Percentiles rank a stretch among this genome's conserved stretches.
Evolutionary conservation across 257 asterid species (phyloP).

Genomic region (Salvia splendens): DNA sequence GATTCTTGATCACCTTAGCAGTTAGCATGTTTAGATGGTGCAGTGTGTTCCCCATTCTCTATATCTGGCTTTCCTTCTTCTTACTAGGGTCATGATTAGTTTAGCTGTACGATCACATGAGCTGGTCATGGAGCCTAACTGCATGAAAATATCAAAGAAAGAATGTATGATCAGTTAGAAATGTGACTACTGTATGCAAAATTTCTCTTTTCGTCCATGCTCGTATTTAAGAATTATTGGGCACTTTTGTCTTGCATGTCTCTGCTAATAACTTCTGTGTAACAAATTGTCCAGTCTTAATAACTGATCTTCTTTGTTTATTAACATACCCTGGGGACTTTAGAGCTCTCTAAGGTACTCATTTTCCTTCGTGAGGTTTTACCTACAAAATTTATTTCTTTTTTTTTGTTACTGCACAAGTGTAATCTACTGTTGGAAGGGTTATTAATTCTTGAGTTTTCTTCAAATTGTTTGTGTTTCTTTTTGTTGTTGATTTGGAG

Average conservation of each 20-base stretch:
- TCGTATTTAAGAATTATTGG: neutral
- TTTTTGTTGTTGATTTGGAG: neutral
- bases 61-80: slow-evolving; percentile 8
- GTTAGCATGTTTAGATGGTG: slow-evolving; percentile 1
- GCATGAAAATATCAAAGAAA: neutral
- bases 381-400: neutral
- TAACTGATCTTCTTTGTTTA: too few relatives aligned
- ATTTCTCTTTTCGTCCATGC: neutral
- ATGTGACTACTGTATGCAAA: neutral
- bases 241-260: neutral
- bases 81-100: neutral
- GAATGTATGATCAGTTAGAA: neutral
- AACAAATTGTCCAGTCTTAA: neutral
- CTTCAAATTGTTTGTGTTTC: slow-evolving; percentile 12
- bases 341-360: too few relatives aligned
- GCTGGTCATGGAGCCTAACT: neutral
- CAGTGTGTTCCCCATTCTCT: neutral
- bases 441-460: neutral
- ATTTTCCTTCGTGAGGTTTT: neutral
- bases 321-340: too few relatives aligned
- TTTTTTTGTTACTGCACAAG: neutral
- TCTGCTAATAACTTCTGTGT: neutral
- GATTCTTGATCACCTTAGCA: slow-evolving; percentile 11
- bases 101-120: slow-evolving; percentile 2
- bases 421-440: neutral